A percentile compares a stretch with the other conserved stretches of the same genome.
Conservation (phyloP, 352 stramenopile species). For the Plasmopara viticola region DNA sequence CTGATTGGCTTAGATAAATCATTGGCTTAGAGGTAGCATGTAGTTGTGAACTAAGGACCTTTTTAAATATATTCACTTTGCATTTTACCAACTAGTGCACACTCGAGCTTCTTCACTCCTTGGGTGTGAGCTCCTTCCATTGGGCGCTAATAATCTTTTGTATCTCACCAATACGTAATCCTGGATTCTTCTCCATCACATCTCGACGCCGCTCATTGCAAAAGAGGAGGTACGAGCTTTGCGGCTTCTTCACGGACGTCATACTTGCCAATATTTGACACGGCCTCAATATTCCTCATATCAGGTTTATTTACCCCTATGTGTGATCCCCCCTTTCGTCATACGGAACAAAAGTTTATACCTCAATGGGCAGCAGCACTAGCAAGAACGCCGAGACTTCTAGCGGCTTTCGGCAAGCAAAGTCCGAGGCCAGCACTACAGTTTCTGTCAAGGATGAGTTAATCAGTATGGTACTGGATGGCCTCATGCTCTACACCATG, state of each 20-base stretch:
- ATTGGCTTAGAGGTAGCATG: no score
- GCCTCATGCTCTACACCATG: constrained; percentile 77
- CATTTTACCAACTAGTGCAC: no score
- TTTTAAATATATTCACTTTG: no score
- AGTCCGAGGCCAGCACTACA: constrained; percentile 7
- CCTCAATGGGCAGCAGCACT: constrained; percentile 42
- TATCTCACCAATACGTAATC: constrained; percentile 57
- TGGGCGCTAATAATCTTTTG: constrained; percentile 87
- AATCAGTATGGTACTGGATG: constrained; percentile 69
- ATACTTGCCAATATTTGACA: constrained; percentile 19
- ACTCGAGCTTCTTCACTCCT: no score
- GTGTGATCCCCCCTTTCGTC: constrained; percentile 1
- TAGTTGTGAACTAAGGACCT: no score
- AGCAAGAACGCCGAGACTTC: constrained; percentile 50
- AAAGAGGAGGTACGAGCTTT: constrained; percentile 84
- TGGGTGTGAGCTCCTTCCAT: constrained; percentile 80
- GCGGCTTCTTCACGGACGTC: constrained; percentile 72
- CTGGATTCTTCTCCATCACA: constrained; percentile 55
- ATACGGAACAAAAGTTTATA: background rate
- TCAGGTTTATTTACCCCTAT: background rate
- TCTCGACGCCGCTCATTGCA: constrained; percentile 70
- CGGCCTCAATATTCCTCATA: background rate
- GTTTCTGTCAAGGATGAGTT: constrained; percentile 51
- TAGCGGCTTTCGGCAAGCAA: constrained; percentile 6
- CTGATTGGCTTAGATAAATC: no score